Base-by-base conservation (phyloP, 2,329 filamentous ascomycete species). In the Neospermospora avenae region DNA sequence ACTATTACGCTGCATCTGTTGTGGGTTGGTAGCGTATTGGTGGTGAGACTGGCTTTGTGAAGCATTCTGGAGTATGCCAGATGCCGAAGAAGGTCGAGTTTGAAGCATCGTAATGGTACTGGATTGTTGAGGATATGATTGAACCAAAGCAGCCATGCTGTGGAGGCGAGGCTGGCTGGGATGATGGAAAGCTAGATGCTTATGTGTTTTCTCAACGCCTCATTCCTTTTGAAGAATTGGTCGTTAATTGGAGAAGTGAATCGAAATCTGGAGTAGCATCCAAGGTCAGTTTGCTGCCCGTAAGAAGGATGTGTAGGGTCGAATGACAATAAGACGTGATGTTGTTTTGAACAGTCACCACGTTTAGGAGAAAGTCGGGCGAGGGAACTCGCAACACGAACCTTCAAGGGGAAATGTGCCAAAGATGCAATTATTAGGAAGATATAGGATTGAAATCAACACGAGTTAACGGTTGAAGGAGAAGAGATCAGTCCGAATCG, bases 141-240 rank as follows among this genome's bases (percentile, higher is more conserved):
- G 90, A 72, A 93, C 88, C 80, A 93, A 81, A 76, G 90, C 89
- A 80, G 90, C 90, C 90, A 95, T 93, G 75, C 74, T 88, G 80
- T 72, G 73, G 59, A 61, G 55, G 42, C 58, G 52, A 48, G 46
- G 55, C 39, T 45, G 41, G 58, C 53, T 20, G 53, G 48, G 52
- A 57, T 67, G 67, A 64, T 60, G 69, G 62, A 62, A 62, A 64
- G 65, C 60, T 65, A 61, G 62, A 51, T 59, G 65, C 64, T 62
- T 60, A 35, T 60, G 35, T 51, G 34, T 53, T 37, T 37, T 55
- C 53, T 63, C 67, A 66, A 44, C 28, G 42, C n/a, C 57, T 61
- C 62, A 63, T 66, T 64, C 57, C 63, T 63, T 63, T 63, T 22
- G 57, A 46, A 42, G 35, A 34, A 57, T 41, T 37, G 48, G 54